Conservation (phyloP, 345 rosid genomes). For the Theobroma cacao region DNA sequence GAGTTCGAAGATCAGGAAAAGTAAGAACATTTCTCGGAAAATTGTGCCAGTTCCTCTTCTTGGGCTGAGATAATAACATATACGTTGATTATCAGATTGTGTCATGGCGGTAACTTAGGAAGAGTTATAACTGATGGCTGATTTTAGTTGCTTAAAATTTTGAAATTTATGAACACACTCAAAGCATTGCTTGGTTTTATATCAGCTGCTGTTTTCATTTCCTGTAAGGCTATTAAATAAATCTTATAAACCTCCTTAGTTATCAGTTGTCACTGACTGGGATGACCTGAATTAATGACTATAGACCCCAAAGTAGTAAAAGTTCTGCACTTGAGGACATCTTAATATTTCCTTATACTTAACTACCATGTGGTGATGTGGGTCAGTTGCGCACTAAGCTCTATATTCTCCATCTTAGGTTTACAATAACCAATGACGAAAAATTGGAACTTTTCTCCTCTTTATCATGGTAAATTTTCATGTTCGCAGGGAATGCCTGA, state of each 20-base stretch:
- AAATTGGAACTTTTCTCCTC: neutral
- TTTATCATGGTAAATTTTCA: neutral
- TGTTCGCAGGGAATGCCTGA: conserved; percentile 79
- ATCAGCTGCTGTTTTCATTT: neutral
- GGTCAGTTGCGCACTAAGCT: neutral
- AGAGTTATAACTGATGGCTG: neutral
- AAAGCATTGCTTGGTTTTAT: neutral
- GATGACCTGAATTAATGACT: neutral
- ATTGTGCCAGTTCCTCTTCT: neutral
- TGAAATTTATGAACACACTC: neutral
- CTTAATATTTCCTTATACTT: no score
- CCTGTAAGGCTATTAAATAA: neutral
- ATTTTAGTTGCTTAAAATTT: neutral
- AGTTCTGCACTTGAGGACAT: neutral
- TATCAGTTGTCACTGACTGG: neutral
- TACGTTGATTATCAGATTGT: neutral
- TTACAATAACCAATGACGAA: neutral
- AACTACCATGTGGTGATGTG: neutral
- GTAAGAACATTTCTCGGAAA: conserved; percentile 1
- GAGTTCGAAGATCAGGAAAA: conserved; percentile 71
- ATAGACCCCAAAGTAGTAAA: neutral
- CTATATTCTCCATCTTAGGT: neutral
- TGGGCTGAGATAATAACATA: neutral
- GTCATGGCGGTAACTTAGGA: neutral
- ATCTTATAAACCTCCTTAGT: neutral